These are phyloP conservation scores for Populus pruinosa DNA, from an alignment of 345 rosid genomes.

Conservation along the genomic window DNA sequence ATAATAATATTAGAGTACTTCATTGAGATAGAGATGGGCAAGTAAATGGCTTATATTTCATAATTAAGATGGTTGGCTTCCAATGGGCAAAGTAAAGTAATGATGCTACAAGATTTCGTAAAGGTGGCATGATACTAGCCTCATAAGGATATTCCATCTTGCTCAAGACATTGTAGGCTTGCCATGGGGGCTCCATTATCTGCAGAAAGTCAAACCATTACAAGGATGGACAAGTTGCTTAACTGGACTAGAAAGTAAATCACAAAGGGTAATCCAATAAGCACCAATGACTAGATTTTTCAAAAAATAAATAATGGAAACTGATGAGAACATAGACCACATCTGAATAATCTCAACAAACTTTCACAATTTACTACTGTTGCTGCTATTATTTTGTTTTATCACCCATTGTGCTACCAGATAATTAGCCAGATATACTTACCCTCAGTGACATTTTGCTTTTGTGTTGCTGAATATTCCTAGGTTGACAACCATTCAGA, in stretches of 20 bases:
- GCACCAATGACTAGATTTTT: background rate
- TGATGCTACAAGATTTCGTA: background rate
- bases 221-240: background rate
- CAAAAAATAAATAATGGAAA: background rate
- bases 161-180: constrained; percentile 70
- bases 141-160: constrained; percentile 96
- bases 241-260: background rate
- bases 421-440: background rate
- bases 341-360: background rate
- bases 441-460: background rate
- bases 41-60: background rate
- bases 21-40: background rate
- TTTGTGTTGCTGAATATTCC: background rate
- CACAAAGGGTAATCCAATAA: background rate
- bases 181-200: constrained; percentile 98
- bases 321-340: background rate
- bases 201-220: constrained; percentile 24
- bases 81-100: background rate
- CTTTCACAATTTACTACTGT: background rate
- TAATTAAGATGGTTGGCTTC: background rate
- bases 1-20: background rate
- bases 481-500: background rate
- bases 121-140: constrained; percentile 38
- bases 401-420: background rate
- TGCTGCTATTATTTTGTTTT: background rate